Percentiles rank a stretch among this genome's conserved stretches.
Conservation (phyloP, 371 early-diverging fungal species). For the Zancudomyces culisetae region DNA sequence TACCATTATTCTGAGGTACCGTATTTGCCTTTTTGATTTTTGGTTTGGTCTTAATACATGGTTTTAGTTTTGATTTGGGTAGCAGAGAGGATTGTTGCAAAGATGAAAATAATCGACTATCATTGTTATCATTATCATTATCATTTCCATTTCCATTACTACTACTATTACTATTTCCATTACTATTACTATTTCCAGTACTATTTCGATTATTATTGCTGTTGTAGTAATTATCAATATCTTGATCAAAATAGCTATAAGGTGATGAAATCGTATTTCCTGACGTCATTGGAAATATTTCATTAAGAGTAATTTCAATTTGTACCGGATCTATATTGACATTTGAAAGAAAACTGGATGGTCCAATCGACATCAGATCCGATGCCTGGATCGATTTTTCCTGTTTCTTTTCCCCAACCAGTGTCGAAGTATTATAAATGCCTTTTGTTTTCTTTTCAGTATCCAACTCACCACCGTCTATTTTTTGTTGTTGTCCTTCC, state of each 20-base stretch:
- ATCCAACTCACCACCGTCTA: too few species aligned
- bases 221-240: neutral
- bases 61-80: too few species aligned
- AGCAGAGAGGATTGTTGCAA: neutral
- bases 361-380: slow-evolving; percentile 26
- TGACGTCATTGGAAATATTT: slow-evolving; percentile 21
- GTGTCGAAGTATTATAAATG: too few species aligned
- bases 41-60: too few species aligned
- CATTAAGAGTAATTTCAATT: slow-evolving; percentile 27
- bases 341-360: slow-evolving; percentile 23
- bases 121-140: too few species aligned
- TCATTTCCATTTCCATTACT: neutral
- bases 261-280: neutral
- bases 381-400: slow-evolving; percentile 16
- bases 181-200: neutral
- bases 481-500: too few species aligned
- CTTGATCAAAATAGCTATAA: neutral
- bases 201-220: neutral
- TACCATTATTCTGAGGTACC: too few species aligned
- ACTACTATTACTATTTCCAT: neutral
- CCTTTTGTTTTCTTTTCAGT: too few species aligned
- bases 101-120: too few species aligned
- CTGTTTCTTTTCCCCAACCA: too few species aligned
- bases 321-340: slow-evolving; percentile 25
- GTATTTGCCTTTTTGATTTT: too few species aligned